A percentile compares a stretch with the other conserved stretches of the same genome.
Conservation (phyloP, 2,329 filamentous ascomycete species). For the Ophiognomonia clavigignenti-juglandacearum region DNA sequence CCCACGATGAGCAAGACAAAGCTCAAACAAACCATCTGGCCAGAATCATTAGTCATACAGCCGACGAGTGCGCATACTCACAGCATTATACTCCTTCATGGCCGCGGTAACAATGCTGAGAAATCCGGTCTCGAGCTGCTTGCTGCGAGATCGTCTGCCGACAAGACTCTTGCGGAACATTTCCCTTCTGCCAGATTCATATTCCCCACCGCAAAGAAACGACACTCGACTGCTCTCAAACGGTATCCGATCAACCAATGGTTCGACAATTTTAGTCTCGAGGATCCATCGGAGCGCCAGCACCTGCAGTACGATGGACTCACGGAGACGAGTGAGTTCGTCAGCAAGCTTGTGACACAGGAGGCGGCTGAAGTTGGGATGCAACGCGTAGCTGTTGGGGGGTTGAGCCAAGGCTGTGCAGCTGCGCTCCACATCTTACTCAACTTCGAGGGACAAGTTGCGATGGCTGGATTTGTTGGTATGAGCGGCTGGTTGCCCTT, state of each 20-base stretch:
- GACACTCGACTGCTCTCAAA: constrained; percentile 33
- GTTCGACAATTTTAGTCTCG: constrained; percentile 37
- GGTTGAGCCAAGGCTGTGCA: constrained; percentile 51
- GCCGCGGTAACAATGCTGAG: constrained; percentile 36
- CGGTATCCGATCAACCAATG: constrained; percentile 36
- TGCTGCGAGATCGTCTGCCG: constrained; percentile 12
- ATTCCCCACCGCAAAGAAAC: constrained; percentile 42
- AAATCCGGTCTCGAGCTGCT: constrained; percentile 38
- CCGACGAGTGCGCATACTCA: constrained; percentile 1
- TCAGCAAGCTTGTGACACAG: constrained; percentile 30
- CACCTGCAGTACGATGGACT: constrained; percentile 35
- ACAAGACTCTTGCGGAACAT: constrained; percentile 5
- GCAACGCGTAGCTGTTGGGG: constrained; percentile 39
- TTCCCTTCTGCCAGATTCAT: constrained; percentile 38
- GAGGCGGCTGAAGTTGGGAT: constrained; percentile 31
- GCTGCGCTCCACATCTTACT: constrained; percentile 36
- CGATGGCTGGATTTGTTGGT: constrained; percentile 32
- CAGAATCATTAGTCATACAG: background rate
- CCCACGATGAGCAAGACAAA: constrained; percentile 4
- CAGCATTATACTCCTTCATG: constrained; percentile 42
- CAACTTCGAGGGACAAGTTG: constrained; percentile 33
- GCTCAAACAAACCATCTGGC: constrained; percentile 6
- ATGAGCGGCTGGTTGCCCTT: constrained; percentile 44
- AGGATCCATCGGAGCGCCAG: constrained; percentile 18
- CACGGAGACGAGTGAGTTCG: constrained; percentile 31